A percentile compares a stretch with the other conserved stretches of the same genome.
Evolutionary conservation across 805 yeast species (phyloP).

Genomic region (Kodamaea leandrae): DNA sequence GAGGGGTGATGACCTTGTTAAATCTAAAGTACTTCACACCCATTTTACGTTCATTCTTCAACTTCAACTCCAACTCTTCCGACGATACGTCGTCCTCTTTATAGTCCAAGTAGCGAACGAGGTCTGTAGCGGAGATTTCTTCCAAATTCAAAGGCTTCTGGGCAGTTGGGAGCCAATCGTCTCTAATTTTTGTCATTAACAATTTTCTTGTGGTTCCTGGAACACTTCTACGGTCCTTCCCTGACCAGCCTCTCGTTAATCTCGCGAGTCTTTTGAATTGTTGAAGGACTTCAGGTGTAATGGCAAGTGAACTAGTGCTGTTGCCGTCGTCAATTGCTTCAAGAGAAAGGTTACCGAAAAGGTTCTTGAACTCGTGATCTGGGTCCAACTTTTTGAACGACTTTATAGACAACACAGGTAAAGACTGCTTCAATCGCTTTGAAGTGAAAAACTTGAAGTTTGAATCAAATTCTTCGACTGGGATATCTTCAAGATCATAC

Average conservation of each 20-base stretch:
- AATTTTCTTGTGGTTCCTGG: constrained; percentile 75
- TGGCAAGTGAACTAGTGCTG: constrained; percentile 65
- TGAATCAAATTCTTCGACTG: constrained; percentile 40
- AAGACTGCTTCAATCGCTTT: constrained; percentile 37
- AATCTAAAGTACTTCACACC: constrained; percentile 62
- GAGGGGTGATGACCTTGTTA: constrained; percentile 29
- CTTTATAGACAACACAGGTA: constrained; percentile 42
- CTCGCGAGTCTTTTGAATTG: constrained; percentile 58
- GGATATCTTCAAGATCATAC: constrained; percentile 27
- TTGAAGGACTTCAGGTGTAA: constrained; percentile 64
- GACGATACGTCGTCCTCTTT: constrained; percentile 32
- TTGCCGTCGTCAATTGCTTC: constrained; percentile 75
- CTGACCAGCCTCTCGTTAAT: constrained; percentile 81
- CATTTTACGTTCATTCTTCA: constrained; percentile 29
- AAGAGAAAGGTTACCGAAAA: constrained; percentile 69
- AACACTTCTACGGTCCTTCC: constrained; percentile 65
- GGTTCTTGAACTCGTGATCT: constrained; percentile 65
- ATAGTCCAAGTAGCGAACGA: constrained; percentile 32
- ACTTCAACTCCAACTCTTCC: constrained; percentile 27
- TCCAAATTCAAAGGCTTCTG: constrained; percentile 62
- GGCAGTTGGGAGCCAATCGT: constrained; percentile 75
- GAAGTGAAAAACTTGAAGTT: constrained; percentile 48
- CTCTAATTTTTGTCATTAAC: constrained; percentile 66
- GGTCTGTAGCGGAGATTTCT: constrained; percentile 42
- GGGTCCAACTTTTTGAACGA: constrained; percentile 62